A percentile compares a stretch with the other conserved stretches of the same genome.
These are phyloP conservation scores for Scenedesmus sp. DNA, from an alignment of 163 green algal genomes.

Conservation along the genomic window DNA sequence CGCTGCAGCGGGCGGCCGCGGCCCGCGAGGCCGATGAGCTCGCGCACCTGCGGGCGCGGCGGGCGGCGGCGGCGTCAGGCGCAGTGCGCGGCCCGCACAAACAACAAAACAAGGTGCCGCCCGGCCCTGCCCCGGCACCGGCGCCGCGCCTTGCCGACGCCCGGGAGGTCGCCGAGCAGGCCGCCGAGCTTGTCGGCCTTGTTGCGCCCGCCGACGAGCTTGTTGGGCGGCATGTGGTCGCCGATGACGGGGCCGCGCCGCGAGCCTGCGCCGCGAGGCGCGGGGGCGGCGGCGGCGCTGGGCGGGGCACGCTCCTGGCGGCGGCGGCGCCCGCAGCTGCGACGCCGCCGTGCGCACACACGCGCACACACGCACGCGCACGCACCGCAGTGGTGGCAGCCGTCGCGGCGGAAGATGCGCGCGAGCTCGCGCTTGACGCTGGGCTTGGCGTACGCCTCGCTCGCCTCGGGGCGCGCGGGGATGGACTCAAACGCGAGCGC, in stretches of 20 bases:
- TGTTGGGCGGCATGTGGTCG: slow-evolving; percentile 92
- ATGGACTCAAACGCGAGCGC: slow-evolving; percentile 75
- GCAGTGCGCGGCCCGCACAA: no score
- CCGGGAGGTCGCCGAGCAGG: not conserved
- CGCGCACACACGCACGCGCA: not conserved
- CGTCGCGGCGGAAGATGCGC: slow-evolving; percentile 70
- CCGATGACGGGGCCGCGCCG: slow-evolving; percentile 64
- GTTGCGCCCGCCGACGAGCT: slow-evolving; percentile 48
- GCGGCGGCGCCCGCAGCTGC: not conserved
- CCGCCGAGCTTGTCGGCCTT: slow-evolving; percentile 3
- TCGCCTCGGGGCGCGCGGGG: slow-evolving; percentile 61
- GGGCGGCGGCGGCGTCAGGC: no score
- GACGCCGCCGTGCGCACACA: not conserved
- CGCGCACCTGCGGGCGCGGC: slow-evolving; percentile 1
- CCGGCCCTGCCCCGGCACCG: not conserved
- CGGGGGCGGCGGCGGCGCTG: not conserved
- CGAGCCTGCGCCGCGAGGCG: no score
- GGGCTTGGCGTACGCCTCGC: slow-evolving; percentile 65
- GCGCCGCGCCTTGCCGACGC: slow-evolving; percentile 34
- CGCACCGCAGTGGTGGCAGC: slow-evolving; percentile 83
- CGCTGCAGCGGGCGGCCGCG: slow-evolving; percentile 53
- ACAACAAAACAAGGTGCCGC: not conserved
- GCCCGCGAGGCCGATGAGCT: slow-evolving; percentile 14
- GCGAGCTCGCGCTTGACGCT: slow-evolving; percentile 64
- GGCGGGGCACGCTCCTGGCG: not conserved